Percentiles rank a stretch among this genome's conserved stretches.
Conservation (phyloP, 1,284 basidiomycete species). For the Boletus smithii region DNA sequence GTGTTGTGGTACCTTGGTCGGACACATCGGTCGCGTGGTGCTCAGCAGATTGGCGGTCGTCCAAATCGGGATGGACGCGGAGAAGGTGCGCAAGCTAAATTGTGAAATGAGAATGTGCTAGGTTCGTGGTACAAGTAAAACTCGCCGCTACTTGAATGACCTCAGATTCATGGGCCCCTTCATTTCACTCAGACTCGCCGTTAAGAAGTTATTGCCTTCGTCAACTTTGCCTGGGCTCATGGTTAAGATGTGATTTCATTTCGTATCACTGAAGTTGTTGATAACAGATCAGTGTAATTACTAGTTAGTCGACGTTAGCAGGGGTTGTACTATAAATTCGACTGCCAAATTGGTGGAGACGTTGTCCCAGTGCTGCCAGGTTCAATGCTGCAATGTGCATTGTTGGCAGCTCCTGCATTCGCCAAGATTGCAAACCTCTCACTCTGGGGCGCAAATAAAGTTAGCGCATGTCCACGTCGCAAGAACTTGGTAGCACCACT, state of each 20-base stretch:
- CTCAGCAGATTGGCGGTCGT: background rate
- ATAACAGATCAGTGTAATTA: too few relatives aligned
- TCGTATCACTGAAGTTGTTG: too few relatives aligned
- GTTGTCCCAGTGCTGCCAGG: background rate
- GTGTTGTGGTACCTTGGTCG: conserved; percentile 39
- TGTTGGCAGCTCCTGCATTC: background rate
- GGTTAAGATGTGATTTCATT: too few relatives aligned
- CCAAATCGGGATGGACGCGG: too few relatives aligned
- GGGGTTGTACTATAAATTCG: background rate
- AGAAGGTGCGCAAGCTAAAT: too few relatives aligned
- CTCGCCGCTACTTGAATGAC: too few relatives aligned
- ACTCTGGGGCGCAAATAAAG: background rate
- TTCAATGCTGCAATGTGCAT: background rate
- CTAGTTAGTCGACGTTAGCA: background rate
- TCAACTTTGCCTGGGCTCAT: too few relatives aligned
- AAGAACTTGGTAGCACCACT: background rate
- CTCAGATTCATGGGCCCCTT: too few relatives aligned
- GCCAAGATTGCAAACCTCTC: conserved; percentile 5
- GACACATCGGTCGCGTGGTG: conserved; percentile 2
- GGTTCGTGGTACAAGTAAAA: too few relatives aligned
- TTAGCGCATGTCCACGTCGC: background rate
- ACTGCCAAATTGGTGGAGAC: conserved; percentile 1
- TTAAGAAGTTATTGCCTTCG: too few relatives aligned
- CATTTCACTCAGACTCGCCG: too few relatives aligned
- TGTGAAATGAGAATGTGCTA: too few relatives aligned